Base-by-base conservation (phyloP, 768 basidiomycete genomes). In the Candolleomyces eurysporus region DNA sequence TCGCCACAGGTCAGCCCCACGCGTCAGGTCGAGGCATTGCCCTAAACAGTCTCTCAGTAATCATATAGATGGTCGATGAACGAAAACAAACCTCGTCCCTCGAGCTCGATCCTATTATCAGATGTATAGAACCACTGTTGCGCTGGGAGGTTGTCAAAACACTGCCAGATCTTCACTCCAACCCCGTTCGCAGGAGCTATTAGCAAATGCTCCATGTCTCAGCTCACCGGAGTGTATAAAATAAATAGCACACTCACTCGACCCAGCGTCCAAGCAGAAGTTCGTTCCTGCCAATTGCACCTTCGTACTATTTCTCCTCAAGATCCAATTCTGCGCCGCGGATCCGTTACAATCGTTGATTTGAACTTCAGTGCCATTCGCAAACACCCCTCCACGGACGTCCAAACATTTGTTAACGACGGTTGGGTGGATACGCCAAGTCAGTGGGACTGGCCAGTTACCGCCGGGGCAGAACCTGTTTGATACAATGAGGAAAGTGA, bases 241-340 rank as follows among this genome's bases (percentile, higher is more conserved):
- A 40, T 39, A 36, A n/a, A 32, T 52, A 9, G 9, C n/a, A 10
- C 13, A 65, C 69, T 62, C 52, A 75, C 73, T 69, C 14, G 71
- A 68, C 26, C 76, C 72, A 5, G 74, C 74, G 45, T 78, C 77
- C 13, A 77, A 63, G 52, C 76, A 76, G 63, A 69, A 77, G 16
- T 68, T 65, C n/a, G 65, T 69, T 2, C 65, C 67, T 3, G 67
- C 70, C 0, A 72, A 17, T n/a, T 64, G 66, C 9, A 76, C 64
- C 49, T 70, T 67, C 0, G 76, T 76, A 39, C 55, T 58, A n/a
- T 64, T 73, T 5, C 66, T 56, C 16, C 68, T 64, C 40, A 77
- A 52, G 17, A 69, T 58, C 76, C 76, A 78, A 21, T 70, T 65
- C 62, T 78, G 76, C 0, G 72, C 71, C 9, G 60, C 58, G n/a